These are phyloP conservation scores for Catenaria anguillulae DNA, from an alignment of 371 early-diverging fungal species.

Conservation along the genomic window DNA sequence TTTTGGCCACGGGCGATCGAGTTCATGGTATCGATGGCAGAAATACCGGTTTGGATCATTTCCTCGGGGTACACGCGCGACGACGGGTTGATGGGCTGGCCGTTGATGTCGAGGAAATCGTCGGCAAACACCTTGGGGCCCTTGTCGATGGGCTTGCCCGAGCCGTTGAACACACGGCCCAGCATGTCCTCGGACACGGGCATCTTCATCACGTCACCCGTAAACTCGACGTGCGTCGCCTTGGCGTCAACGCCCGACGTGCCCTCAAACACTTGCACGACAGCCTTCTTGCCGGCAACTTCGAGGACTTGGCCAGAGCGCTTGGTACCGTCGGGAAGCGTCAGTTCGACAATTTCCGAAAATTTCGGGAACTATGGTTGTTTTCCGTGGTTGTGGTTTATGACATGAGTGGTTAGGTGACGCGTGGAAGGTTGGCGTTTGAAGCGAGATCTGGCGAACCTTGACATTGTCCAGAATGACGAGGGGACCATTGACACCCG, in stretches of 20 bases:
- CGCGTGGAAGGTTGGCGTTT: neutral
- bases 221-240: conserved; percentile 92
- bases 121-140: conserved; percentile 99
- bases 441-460: conserved; percentile 26
- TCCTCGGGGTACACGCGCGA: conserved; percentile 99
- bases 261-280: conserved; percentile 99
- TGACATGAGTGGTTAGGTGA: neutral
- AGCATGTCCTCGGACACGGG: conserved; percentile 99
- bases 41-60: conserved; percentile 99
- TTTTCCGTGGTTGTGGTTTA: conserved; percentile 6
- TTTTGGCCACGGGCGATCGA: conserved; percentile 99
- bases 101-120: conserved; percentile 95
- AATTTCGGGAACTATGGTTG: conserved; percentile 76
- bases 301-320: conserved; percentile 98
- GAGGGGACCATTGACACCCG: conserved; percentile 99
- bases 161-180: conserved; percentile 99
- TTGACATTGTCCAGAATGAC: conserved; percentile 99
- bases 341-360: conserved; percentile 96
- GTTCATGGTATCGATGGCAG: conserved; percentile 99
- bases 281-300: conserved; percentile 94
- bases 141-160: conserved; percentile 97
- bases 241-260: conserved; percentile 98
- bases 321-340: conserved; percentile 91
- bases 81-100: conserved; percentile 98
- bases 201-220: conserved; percentile 95